phyloP scores from a whole-genome alignment of 345 rosid genomes.

The Viola odorata region DNA sequence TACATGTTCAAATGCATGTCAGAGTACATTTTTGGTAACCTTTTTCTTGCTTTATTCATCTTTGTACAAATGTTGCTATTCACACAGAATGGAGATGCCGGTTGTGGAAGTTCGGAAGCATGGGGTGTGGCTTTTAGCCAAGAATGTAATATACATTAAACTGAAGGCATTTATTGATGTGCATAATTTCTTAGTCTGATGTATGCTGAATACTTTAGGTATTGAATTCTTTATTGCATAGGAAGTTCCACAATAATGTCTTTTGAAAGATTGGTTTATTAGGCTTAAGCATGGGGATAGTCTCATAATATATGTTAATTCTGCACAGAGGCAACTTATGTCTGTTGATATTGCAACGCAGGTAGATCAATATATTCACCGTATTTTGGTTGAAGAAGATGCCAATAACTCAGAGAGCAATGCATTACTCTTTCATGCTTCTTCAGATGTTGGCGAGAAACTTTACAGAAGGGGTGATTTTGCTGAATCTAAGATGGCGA shows the following conservation, averaged over 20 bases:
- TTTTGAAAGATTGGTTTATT: background rate
- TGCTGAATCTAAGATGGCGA: conserved; percentile 56
- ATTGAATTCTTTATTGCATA: conserved; percentile 6
- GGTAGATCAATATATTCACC: conserved; percentile 82
- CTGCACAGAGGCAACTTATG: conserved; percentile 7
- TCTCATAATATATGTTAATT: conserved; percentile 2
- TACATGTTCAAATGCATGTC: conserved; percentile 8
- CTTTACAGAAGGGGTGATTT: conserved; percentile 70
- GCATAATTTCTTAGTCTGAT: conserved; percentile 9
- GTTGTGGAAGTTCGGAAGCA: conserved; percentile 80
- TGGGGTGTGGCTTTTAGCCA: conserved; percentile 83
- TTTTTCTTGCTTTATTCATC: conserved; percentile 9
- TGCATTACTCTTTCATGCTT: conserved; percentile 49
- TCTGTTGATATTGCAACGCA: conserved; percentile 26
- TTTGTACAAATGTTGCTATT: conserved; percentile 16
- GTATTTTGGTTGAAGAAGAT: conserved; percentile 82
- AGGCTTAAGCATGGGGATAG: background rate
- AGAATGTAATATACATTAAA: conserved; percentile 53
- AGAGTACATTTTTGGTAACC: background rate
- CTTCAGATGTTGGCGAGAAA: conserved; percentile 64
- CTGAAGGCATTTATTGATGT: conserved; percentile 21
- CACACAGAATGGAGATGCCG: conserved; percentile 82
- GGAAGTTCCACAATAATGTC: conserved; percentile 2
- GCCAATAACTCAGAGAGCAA: conserved; percentile 34
- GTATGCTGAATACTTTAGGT: background rate